Percentiles rank a stretch among this genome's conserved stretches.
Conservation (phyloP, 2,329 filamentous ascomycete genomes). For the Alternaria angustiovoidea region DNA sequence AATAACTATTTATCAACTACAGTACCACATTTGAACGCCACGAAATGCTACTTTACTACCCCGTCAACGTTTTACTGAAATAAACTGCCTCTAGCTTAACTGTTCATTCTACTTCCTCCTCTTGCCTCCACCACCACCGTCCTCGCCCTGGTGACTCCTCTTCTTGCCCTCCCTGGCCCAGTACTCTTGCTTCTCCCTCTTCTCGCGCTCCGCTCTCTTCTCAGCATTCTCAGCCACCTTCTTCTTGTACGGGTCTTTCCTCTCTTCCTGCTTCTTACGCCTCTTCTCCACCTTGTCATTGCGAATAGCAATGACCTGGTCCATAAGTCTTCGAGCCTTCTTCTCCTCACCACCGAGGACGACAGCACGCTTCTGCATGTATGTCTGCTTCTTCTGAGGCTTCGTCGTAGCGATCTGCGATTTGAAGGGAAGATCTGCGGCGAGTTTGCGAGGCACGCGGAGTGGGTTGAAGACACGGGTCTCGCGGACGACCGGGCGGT, state of each 20-base stretch:
- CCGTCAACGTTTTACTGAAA: not conserved
- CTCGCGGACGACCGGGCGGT: conserved; percentile 68
- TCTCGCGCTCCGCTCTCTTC: conserved; percentile 86
- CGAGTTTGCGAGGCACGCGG: conserved; percentile 78
- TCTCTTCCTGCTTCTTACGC: conserved; percentile 85
- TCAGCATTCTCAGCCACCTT: conserved; percentile 83
- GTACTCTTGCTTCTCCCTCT: conserved; percentile 89
- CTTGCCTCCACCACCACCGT: conserved; percentile 50
- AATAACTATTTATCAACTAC: not conserved
- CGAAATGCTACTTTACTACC: not conserved
- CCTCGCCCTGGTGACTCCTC: conserved; percentile 61
- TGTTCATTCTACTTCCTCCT: conserved; percentile 31
- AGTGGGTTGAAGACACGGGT: conserved; percentile 66
- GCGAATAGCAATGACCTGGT: conserved; percentile 87
- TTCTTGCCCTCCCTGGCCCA: conserved; percentile 92
- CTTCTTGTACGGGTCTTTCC: conserved; percentile 79
- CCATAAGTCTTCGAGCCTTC: conserved; percentile 85
- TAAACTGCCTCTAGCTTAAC: not conserved
- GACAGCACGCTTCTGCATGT: conserved; percentile 96
- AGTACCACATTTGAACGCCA: not conserved
- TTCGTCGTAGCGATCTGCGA: conserved; percentile 86
- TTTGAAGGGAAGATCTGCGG: conserved; percentile 87
- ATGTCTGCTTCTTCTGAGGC: conserved; percentile 81
- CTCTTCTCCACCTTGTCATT: conserved; percentile 92
- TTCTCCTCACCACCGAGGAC: conserved; percentile 85